Conservation (phyloP, 2,329 filamentous ascomycete genomes). For the Tolypocladium cylindrosporum region DNA sequence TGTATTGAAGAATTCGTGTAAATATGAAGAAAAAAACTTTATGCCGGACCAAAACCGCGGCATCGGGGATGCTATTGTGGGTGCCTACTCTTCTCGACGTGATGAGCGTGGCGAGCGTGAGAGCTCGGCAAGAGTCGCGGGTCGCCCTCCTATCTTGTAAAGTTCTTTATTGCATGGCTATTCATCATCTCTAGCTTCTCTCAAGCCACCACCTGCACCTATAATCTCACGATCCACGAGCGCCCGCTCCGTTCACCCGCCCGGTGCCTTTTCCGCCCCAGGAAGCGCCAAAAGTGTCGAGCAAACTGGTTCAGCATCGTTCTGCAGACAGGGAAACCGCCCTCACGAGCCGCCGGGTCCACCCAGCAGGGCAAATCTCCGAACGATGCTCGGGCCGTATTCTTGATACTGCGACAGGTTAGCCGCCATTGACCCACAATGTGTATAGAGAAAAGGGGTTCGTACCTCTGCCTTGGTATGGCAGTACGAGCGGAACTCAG, state of each 20-base stretch:
- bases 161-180: not conserved
- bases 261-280: not conserved
- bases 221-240: not conserved
- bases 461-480: slow-evolving; percentile 75
- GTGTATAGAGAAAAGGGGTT: not conserved
- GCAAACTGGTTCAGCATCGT: too few species aligned
- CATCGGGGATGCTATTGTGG: too few species aligned
- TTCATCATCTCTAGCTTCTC: not conserved
- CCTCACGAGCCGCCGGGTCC: slow-evolving; percentile 72
- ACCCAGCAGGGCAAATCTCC: slow-evolving; percentile 86
- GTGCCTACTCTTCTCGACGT: not conserved
- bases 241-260: not conserved
- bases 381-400: slow-evolving; percentile 89
- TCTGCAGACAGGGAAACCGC: not conserved
- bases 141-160: not conserved
- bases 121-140: not conserved
- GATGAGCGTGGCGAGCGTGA: not conserved
- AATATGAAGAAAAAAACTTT: too few species aligned
- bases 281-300: not conserved
- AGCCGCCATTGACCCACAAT: slow-evolving; percentile 5
- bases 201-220: not conserved
- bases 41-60: too few species aligned
- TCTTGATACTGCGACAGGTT: slow-evolving; percentile 66
- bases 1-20: not conserved
- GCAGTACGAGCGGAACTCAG: slow-evolving; percentile 97